Evolutionary conservation across 768 basidiomycete species (phyloP), one percentile per base, ranked within the genome.

Genomic region (Tylopilus felleus): DNA sequence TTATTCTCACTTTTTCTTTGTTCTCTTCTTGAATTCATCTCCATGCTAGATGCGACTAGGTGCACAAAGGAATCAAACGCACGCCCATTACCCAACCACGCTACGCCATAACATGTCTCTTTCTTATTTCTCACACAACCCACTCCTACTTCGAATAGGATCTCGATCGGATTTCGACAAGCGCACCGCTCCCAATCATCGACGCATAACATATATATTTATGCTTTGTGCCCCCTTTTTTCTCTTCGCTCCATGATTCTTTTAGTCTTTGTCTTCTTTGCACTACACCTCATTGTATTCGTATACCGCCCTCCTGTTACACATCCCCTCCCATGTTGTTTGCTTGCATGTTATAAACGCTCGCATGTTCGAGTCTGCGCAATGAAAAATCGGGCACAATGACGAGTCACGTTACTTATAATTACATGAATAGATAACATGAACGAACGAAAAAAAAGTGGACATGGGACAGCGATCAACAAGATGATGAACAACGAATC

Each of bases 401-500:
- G 7, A 17, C 2, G 17, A 12, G 13, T 33, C 31, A 13, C 31
- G 7, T 44, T 27, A n/a, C 4, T n/a, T 47, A 53, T 55, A 57
- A 64, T 69, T 69, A 69, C 67, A 69, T 27, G 59, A 59, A 63
- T 71, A 66, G 56, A 65, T 71, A 70, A 48, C 42, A 56, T 3
- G 22, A 25, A 16, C 25, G 13, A 40, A 21, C 5, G 12, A 7
- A 36, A 25, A 22, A 41, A 39, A 33, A 36, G 16, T 36, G 14
- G 39, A 59, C 53, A 62, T 38, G 33, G 36, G 41, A 51, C 1
- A 58, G 38, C 50, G 53, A 43, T 46, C 56, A 33, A 55, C 52
- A 41, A 51, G 29, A 45, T 41, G 9, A 33, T 8, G 36, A 33
- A 28, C 6, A 41, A 12, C 4, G 49, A 53, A 51, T 50, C 55